A percentile compares a stretch with the other conserved stretches of the same genome.
phyloP scores from a whole-genome alignment of 352 stramenopile species.

The Phytophthora colocasiae region DNA sequence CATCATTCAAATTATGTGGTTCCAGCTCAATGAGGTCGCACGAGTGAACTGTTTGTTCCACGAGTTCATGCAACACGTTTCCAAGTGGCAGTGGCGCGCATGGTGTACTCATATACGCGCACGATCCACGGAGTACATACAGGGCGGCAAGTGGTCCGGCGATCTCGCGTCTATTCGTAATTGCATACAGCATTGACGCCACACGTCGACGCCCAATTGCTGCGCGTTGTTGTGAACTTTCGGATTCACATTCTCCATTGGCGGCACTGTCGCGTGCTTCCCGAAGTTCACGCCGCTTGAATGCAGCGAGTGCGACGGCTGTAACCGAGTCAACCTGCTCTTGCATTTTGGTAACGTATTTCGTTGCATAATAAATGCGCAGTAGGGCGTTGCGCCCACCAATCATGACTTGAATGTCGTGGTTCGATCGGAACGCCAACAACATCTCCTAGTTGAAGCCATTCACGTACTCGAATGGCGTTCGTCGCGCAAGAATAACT shows the following conservation, averaged over 20 bases:
- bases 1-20: neutral
- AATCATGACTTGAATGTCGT: neutral
- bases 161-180: neutral
- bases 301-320: neutral
- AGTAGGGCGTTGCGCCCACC: neutral
- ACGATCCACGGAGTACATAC: neutral
- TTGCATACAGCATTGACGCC: neutral
- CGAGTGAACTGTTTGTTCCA: neutral
- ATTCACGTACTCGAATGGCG: too few species aligned
- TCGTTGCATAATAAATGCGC: neutral
- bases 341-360: slow-evolving; percentile 2
- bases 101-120: neutral
- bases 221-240: neutral
- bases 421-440: neutral
- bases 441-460: neutral
- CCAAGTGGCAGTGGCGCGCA: neutral
- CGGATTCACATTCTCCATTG: too few species aligned
- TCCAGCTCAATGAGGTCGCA: neutral
- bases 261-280: neutral
- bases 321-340: neutral
- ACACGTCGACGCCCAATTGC: neutral
- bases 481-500: too few species aligned
- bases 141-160: neutral
- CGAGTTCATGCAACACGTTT: neutral
- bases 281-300: neutral